Evolutionary conservation across 1,284 basidiomycete species (phyloP), one percentile per base, ranked within the genome.

Genomic region (Inonotus hispidus): DNA sequence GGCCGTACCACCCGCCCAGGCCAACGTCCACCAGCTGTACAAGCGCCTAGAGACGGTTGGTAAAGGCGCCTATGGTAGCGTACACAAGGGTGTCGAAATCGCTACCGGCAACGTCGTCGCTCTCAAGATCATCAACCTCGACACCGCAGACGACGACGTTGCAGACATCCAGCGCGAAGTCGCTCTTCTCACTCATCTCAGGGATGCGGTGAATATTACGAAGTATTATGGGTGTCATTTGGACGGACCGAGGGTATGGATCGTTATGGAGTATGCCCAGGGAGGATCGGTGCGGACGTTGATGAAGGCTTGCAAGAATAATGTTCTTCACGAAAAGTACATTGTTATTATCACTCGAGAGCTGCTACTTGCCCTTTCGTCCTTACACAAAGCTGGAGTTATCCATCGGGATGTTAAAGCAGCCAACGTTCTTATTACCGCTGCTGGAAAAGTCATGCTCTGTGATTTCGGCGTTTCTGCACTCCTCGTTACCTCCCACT

Each of bases 401-500:
- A 98, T 98, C 60, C 95, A 98, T 71, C 85, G 95, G 43, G 95
- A 98, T 73, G 90, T 98, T 74, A 98, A 98, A 74, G 93, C 95
- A 16, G 96, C 95, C 64, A 98, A 98, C 72, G 81, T 98, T 60
- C 89, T 98, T 61, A 81, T 98, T 67, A 94, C 93, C 0, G 83
- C 89, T 5, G 77, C 87, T 0, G 90, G 93, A 6, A 93, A 92
- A 66, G 90, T 98, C 67, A 87, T 97, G 78, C 87, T 98, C 21
- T 95, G 92, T 71, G 95, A 98, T 75, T 98, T 98, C 74, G 96
- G 95, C 41, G 95, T 98, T 53, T 96, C 95, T 6, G 95, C 97
- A 6, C 84, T 97, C 37, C 82, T 98, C 38, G 86, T 90, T 5
- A 94, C 92, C 4, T 82, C 86, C 1, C 88, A 88, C 5, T 92